Conservation (phyloP, 1,284 basidiomycete species). For the Boletus semigastroideus region DNA sequence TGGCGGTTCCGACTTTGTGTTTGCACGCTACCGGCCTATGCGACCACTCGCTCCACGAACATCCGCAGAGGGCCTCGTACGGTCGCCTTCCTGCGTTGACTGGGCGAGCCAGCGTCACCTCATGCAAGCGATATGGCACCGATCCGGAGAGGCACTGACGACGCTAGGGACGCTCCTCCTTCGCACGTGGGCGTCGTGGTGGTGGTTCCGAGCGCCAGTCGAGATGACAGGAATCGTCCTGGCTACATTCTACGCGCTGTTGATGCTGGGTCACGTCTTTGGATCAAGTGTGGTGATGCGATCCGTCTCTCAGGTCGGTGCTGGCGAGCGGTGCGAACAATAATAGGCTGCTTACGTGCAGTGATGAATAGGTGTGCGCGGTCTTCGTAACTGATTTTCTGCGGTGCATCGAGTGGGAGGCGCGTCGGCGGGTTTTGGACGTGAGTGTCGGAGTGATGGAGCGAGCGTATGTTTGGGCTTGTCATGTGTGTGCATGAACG, state of each 20-base stretch:
- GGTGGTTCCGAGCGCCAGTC: slow-evolving; percentile 15
- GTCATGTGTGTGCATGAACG: not conserved
- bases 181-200: slow-evolving; percentile 1
- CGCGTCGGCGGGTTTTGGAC: not conserved
- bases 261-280: not conserved
- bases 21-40: not conserved
- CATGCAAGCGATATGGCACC: not conserved
- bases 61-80: not conserved
- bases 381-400: slow-evolving; percentile 5
- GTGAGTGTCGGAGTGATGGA: not conserved
- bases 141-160: not conserved
- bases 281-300: not conserved
- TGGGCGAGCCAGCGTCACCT: not conserved
- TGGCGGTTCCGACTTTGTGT: slow-evolving; percentile 5
- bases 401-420: slow-evolving; percentile 18
- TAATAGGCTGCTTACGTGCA: not conserved
- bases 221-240: slow-evolving; percentile 1
- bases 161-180: slow-evolving; percentile 1
- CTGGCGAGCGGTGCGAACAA: not conserved
- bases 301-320: slow-evolving; percentile 10
- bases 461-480: not conserved
- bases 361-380: slow-evolving; percentile 7
- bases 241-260: not conserved
- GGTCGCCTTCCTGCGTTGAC: not conserved
- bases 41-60: not conserved